Percentiles rank a stretch among this genome's conserved stretches.
Conservation (phyloP, 768 basidiomycete species). For the Mycena crocata region DNA sequence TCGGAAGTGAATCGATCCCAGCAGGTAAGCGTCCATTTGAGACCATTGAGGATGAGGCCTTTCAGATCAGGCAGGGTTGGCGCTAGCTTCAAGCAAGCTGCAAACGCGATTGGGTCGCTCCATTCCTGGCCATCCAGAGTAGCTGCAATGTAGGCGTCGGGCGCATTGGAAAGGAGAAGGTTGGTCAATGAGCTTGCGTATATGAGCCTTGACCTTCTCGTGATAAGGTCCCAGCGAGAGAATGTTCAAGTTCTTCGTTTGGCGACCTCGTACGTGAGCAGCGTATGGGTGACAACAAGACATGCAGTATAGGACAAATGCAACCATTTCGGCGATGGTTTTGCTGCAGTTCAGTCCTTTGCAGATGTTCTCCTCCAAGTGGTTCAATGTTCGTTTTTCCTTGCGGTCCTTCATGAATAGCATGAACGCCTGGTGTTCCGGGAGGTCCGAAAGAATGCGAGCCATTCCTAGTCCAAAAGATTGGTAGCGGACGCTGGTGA, state of each 20-base stretch:
- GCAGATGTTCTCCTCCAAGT: slow-evolving; percentile 37
- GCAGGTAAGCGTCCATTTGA: neutral
- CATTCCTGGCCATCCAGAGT: neutral
- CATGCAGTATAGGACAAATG: slow-evolving; percentile 24
- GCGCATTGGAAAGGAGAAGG: neutral
- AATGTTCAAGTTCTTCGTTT: slow-evolving; percentile 24
- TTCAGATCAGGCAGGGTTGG: neutral
- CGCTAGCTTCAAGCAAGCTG: neutral
- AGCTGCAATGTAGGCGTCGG: neutral
- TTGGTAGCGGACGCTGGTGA: slow-evolving; percentile 36
- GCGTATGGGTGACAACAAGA: slow-evolving; percentile 34
- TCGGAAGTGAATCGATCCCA: neutral
- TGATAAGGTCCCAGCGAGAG: slow-evolving; percentile 35
- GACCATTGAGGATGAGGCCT: neutral
- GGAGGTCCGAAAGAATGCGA: slow-evolving; percentile 9
- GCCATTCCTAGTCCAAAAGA: slow-evolving; percentile 28
- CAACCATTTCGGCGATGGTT: slow-evolving; percentile 29
- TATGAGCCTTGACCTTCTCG: neutral
- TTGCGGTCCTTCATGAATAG: slow-evolving; percentile 26
- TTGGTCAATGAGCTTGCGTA: slow-evolving; percentile 5
- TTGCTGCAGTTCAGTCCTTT: slow-evolving; percentile 32
- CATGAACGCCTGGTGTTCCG: slow-evolving; percentile 12
- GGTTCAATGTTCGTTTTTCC: slow-evolving; percentile 22
- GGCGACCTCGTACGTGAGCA: slow-evolving; percentile 11
- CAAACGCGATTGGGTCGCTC: neutral